Evolutionary conservation across 2,329 filamentous ascomycete species (phyloP), one percentile per base, ranked within the genome.

Genomic region (Fusarium sp.): DNA sequence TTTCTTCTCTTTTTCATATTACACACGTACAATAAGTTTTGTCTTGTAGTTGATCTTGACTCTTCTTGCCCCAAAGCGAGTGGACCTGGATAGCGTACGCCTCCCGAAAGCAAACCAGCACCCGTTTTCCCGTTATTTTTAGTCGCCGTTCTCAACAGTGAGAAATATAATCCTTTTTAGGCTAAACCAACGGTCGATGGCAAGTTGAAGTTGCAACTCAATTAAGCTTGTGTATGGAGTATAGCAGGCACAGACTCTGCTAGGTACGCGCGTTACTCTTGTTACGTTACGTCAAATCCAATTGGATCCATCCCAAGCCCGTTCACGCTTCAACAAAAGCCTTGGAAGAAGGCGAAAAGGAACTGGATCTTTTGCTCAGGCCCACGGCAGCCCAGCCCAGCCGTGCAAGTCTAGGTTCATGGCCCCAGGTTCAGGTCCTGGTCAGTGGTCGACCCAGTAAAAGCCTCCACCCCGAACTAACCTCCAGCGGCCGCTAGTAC

Each of bases 81-180:
- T 72, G 39, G 35, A 49, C 48, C 63, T 33, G 63, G 63, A 55
- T 72, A 69, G 64, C 65, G 55, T 54, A 70, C 69, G 69, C 65
- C 69, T 68, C 65, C 61, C 52, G 64, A 70, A 56, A 66, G 60
- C 60, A 70, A 73, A 66, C 69, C 66, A 51, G 54, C 51, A 70
- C 69, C 56, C 56, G 60, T 60, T 45, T 64, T 37, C 23, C 41
- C 29, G 52, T 27, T 58, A 37, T 35, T 58, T 58, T 58, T 63
- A 63, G 46, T 41, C 59, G 45, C 63, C 59, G 63, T 61, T 73
- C 65, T 41, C 56, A 27, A 49, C 16, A 52, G 33, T 46, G 35
- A 63, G 38, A 41, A 29, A 46, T 35, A 29, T 15, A 18, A 14
- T 29, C n/a, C n/a, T n/a, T 62, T 48, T 55, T 54, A 31, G 58